Evolutionary conservation across 1,284 basidiomycete species (phyloP), one percentile per base, ranked within the genome.

Genomic region (Pseudomicrostroma phylloplanum): DNA sequence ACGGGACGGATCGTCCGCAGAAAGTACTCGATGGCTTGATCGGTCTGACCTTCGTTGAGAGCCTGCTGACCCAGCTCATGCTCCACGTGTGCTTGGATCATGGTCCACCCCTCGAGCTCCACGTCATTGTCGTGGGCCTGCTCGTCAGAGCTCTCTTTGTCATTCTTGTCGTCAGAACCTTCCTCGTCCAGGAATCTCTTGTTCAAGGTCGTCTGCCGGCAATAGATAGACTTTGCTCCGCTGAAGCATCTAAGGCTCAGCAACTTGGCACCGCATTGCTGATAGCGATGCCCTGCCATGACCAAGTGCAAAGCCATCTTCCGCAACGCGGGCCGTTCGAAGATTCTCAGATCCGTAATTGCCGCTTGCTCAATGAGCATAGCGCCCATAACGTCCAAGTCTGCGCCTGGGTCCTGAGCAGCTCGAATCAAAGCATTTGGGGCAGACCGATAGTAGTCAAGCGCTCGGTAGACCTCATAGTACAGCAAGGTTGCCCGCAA

Each of bases 291-390:
- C 0, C 82, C 83, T 0, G 83, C 83, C 69, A 82, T 78, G 41
- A 82, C 77, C 58, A 84, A 74, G 57, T 82, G 80, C 46, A 82
- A 76, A 0, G 82, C 83, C 46, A 80, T 81, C 63, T 81, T 79
- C 26, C 83, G 66, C 54, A 71, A 75, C 69, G 64, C 69, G 60
- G 73, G 78, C 67, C 6, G 73, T 60, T 79, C 70, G 40, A 58
- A 21, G 2, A 69, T 73, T 48, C 78, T 77, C 9, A 82, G 64
- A 60, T 82, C 80, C 0, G 80, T 76, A 1, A 80, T 55, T 0
- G 83, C 83, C 0, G 84, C 83, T 68, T 83, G 82, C 65, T 85
- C 83, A 6, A 84, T 74, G 60, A 85, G 70, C 11, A 84, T 76
- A 0, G 83, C 83, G 13, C 80, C 78, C 0, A 81, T 77, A 1